A percentile compares a stretch with the other conserved stretches of the same genome.
Evolutionary conservation across 1,284 basidiomycete species (phyloP).

Genomic region (Leccinum subspadiceum): DNA sequence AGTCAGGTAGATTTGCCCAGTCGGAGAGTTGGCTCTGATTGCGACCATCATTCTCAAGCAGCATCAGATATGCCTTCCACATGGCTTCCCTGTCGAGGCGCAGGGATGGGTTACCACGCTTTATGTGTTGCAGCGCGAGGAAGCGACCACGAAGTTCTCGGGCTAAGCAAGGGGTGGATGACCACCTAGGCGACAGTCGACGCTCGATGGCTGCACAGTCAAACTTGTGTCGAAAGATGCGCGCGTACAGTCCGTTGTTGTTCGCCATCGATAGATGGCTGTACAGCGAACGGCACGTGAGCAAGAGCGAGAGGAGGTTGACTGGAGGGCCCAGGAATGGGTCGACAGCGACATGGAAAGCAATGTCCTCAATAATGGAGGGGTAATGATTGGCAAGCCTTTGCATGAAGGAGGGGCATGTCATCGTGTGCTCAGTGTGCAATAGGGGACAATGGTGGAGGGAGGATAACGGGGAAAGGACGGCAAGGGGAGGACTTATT

Average conservation of each 20-base stretch:
- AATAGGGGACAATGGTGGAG: neutral
- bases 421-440: conserved; percentile 2
- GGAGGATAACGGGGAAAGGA: conserved; percentile 5
- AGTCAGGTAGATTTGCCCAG: conserved; percentile 39
- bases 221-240: conserved; percentile 61
- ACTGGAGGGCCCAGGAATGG: conserved; percentile 42
- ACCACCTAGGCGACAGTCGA: conserved; percentile 45
- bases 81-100: conserved; percentile 37
- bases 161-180: conserved; percentile 36
- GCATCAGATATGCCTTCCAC: conserved; percentile 68
- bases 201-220: conserved; percentile 55
- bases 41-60: conserved; percentile 67
- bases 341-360: conserved; percentile 36
- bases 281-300: conserved; percentile 48
- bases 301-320: conserved; percentile 46
- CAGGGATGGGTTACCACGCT: conserved; percentile 19
- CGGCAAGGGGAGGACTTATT: conserved; percentile 24
- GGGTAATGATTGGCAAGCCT: conserved; percentile 27
- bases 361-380: conserved; percentile 39
- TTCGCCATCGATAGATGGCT: conserved; percentile 34
- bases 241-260: conserved; percentile 55
- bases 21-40: conserved; percentile 53
- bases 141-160: conserved; percentile 42
- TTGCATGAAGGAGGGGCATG: conserved; percentile 14
- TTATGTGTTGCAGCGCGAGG: conserved; percentile 38